These are phyloP conservation scores for Elaeagnus macrophylla DNA, from an alignment of 306 rosid species.

Conservation along the genomic window DNA sequence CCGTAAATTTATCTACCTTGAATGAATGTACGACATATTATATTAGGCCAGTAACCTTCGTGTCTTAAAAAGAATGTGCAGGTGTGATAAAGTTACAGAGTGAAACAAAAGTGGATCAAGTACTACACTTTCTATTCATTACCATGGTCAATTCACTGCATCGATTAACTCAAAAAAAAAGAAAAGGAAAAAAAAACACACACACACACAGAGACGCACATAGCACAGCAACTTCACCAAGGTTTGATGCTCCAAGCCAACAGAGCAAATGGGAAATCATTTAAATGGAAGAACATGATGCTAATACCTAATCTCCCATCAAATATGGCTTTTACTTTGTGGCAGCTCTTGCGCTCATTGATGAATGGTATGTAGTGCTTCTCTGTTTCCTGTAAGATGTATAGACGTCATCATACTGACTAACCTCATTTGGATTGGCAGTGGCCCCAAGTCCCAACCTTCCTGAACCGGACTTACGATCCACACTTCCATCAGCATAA, in stretches of 20 bases:
- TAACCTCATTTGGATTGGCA: conserved; percentile 72
- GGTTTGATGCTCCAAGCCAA: neutral
- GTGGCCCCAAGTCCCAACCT: conserved; percentile 90
- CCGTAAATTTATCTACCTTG: too few species aligned
- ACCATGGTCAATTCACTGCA: too few species aligned
- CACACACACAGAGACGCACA: too few species aligned
- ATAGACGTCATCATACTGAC: conserved; percentile 94
- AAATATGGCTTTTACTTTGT: conserved; percentile 37
- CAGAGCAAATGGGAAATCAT: neutral
- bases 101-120: too few species aligned
- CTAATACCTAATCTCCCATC: neutral
- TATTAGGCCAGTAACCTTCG: too few species aligned
- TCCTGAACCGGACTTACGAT: conserved; percentile 58
- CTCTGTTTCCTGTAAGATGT: conserved; percentile 93
- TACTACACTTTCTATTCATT: too few species aligned
- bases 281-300: neutral
- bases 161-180: too few species aligned
- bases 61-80: too few species aligned
- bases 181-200: too few species aligned
- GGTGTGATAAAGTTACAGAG: too few species aligned
- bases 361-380: conserved; percentile 86
- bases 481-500: conserved; percentile 80
- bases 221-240: too few species aligned
- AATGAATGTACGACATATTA: too few species aligned
- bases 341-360: conserved; percentile 75